Conservation (phyloP, 2,329 filamentous ascomycete genomes). For the Cordyceps fumosorosea region DNA sequence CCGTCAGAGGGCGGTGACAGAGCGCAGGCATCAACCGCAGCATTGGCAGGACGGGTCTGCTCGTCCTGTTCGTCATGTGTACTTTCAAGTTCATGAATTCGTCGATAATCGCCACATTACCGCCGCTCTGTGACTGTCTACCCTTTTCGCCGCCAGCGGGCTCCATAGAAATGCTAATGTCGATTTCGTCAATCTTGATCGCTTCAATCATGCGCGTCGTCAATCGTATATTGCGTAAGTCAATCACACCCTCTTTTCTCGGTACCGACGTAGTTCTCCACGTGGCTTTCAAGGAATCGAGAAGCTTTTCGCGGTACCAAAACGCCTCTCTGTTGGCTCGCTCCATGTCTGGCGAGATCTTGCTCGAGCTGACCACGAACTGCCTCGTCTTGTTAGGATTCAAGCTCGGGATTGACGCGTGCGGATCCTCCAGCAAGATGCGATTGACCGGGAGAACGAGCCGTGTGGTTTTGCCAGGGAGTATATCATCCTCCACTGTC, state of each 20-base stretch:
- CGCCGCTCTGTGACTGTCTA: neutral
- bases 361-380: slow-evolving; percentile 79
- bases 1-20: slow-evolving; percentile 61
- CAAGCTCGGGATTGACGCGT: slow-evolving; percentile 70
- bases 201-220: slow-evolving; percentile 75
- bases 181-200: slow-evolving; percentile 73
- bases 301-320: slow-evolving; percentile 81
- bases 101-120: slow-evolving; percentile 30
- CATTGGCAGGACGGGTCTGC: slow-evolving; percentile 60
- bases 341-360: slow-evolving; percentile 73
- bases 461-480: slow-evolving; percentile 64
- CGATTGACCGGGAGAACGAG: slow-evolving; percentile 70
- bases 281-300: slow-evolving; percentile 61
- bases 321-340: slow-evolving; percentile 74
- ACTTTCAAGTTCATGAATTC: slow-evolving; percentile 63
- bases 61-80: slow-evolving; percentile 68
- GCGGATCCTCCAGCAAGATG: slow-evolving; percentile 68
- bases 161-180: slow-evolving; percentile 54
- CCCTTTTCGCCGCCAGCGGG: slow-evolving; percentile 19
- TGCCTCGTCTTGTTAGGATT: slow-evolving; percentile 82
- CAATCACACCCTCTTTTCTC: slow-evolving; percentile 58
- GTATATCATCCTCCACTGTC: slow-evolving; percentile 47
- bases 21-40: slow-evolving; percentile 72
- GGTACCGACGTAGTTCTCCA: slow-evolving; percentile 57
- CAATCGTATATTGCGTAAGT: slow-evolving; percentile 69